These are phyloP conservation scores for Ceratocystis diversiconidia DNA, from an alignment of 2,329 filamentous ascomycete genomes.

Conservation along the genomic window DNA sequence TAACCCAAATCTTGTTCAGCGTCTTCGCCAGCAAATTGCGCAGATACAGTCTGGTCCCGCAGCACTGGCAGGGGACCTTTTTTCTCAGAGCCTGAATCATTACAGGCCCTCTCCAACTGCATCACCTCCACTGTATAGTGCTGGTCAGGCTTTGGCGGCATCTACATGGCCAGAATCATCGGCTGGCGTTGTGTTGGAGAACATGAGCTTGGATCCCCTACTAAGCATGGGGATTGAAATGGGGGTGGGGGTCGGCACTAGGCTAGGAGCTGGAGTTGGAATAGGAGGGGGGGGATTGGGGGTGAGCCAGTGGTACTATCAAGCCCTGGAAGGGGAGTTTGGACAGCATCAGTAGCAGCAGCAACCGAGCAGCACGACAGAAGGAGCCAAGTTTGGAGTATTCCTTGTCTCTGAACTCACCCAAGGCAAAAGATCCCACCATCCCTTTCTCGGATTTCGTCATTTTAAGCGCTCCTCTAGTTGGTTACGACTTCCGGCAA, in stretches of 20 bases:
- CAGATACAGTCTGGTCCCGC: constrained; percentile 15
- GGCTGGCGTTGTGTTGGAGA: constrained; percentile 5
- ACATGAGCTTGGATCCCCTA: constrained; percentile 1
- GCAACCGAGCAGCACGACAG: not conserved
- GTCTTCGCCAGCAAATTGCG: constrained; percentile 25
- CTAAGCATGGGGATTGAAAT: constrained; percentile 5
- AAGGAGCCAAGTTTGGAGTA: too few relatives aligned
- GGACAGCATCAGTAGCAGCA: not conserved
- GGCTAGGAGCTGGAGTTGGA: not conserved
- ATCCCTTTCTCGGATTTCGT: constrained; percentile 13
- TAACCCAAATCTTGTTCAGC: constrained; percentile 28
- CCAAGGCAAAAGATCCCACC: constrained; percentile 1
- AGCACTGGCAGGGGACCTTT: not conserved
- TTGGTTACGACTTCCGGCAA: constrained; percentile 19
- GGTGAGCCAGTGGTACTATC: not conserved
- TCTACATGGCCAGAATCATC: constrained; percentile 1
- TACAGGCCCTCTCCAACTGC: not conserved
- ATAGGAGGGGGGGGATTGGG: constrained; percentile 4
- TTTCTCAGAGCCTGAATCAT: not conserved
- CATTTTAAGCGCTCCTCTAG: constrained; percentile 2
- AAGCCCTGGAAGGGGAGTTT: not conserved
- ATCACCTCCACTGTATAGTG: not conserved
- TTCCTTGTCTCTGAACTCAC: not conserved
- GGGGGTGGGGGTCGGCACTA: not conserved
- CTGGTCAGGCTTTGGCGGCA: not conserved